phyloP scores from a whole-genome alignment of 441 rosid genomes.

The Eruca vesicaria region DNA sequence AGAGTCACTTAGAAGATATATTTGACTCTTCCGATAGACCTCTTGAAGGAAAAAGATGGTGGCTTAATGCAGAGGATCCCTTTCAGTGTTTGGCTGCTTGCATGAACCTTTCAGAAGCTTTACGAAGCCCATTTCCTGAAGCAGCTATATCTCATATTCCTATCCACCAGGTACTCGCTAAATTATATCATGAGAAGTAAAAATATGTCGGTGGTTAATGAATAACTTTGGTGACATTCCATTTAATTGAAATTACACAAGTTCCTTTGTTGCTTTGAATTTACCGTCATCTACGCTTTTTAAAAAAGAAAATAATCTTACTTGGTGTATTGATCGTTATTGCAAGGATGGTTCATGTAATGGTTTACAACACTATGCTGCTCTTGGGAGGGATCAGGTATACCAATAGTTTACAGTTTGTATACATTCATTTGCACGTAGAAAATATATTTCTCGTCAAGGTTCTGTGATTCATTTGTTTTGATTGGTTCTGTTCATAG shows the following conservation, averaged over 20 bases:
- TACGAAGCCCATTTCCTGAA: constrained; percentile 84
- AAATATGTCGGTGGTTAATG: constrained; percentile 3
- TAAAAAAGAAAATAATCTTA: constrained; percentile 17
- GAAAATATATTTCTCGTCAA: neutral
- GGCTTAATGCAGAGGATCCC: constrained; percentile 98
- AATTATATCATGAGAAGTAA: constrained; percentile 8
- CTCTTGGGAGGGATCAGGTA: constrained; percentile 98
- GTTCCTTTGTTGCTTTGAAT: constrained; percentile 5
- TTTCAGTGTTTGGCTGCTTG: constrained; percentile 96
- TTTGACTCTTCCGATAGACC: constrained; percentile 94
- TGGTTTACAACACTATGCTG: constrained; percentile 99
- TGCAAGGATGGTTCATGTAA: constrained; percentile 98
- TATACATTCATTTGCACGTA: neutral
- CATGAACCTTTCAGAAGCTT: constrained; percentile 84
- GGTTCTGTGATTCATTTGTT: constrained; percentile 22
- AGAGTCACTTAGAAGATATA: constrained; percentile 84
- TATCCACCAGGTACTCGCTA: constrained; percentile 76
- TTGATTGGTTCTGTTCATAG: constrained; percentile 43
- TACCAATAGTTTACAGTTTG: constrained; percentile 16
- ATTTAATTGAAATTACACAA: neutral
- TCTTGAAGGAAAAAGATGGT: constrained; percentile 93
- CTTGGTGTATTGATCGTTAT: constrained; percentile 21
- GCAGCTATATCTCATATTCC: constrained; percentile 74
- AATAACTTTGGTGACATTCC: constrained; percentile 11
- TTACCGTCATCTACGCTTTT: constrained; percentile 14